These are phyloP conservation scores for Flaveria sonorensis DNA, from an alignment of 129 eudicot species.

Conservation along the genomic window DNA sequence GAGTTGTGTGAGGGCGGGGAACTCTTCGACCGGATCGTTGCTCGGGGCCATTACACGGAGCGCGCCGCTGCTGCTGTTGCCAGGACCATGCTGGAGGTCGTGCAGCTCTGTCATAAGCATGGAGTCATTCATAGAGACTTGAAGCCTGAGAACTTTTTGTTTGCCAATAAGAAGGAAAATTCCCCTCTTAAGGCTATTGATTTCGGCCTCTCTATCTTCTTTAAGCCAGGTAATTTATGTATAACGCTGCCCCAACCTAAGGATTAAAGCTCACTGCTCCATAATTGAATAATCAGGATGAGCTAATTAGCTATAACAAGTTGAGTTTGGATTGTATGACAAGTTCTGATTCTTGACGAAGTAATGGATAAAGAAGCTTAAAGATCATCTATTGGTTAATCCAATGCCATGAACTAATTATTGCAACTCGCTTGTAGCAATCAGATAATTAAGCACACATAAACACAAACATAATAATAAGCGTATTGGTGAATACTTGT, in stretches of 20 bases:
- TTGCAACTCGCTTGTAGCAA: not conserved
- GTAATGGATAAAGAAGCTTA: not conserved
- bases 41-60: conserved; percentile 86
- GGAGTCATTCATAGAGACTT: conserved; percentile 89
- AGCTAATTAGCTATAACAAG: too few species aligned
- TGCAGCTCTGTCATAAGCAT: conserved; percentile 84
- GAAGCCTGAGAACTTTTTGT: conserved; percentile 88
- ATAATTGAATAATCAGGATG: too few species aligned
- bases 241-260: too few species aligned
- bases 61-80: conserved; percentile 84
- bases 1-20: conserved; percentile 95
- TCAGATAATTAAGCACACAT: not conserved
- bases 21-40: conserved; percentile 87
- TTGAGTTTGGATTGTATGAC: not conserved
- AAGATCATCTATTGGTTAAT: not conserved
- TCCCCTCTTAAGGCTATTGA: conserved; percentile 89
- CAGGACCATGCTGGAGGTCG: conserved; percentile 83
- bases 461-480: not conserved
- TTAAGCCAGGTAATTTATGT: conserved; percentile 62
- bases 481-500: not conserved
- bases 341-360: too few species aligned
- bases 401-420: not conserved
- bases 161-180: conserved; percentile 91
- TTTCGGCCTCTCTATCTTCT: conserved; percentile 88
- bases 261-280: too few species aligned